Percentiles rank a stretch among this genome's conserved stretches.
These are phyloP conservation scores for Dactylellina sp. DNA, from an alignment of 2,329 filamentous ascomycete genomes.

Conservation along the genomic window DNA sequence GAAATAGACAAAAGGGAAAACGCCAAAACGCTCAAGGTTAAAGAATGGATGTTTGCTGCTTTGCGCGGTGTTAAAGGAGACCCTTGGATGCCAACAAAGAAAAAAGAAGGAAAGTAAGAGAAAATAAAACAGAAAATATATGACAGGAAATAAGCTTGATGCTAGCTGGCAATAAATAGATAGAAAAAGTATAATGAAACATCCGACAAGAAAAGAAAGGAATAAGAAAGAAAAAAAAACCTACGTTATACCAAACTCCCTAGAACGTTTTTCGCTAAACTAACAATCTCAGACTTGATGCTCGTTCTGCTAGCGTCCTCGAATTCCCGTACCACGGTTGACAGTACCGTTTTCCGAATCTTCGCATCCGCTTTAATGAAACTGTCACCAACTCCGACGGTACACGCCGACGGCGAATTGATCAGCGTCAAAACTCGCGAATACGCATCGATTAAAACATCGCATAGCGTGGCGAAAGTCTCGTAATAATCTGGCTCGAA, in stretches of 20 bases:
- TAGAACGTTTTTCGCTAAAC: conserved; percentile 87
- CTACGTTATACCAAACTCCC: conserved; percentile 78
- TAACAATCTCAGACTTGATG: conserved; percentile 83
- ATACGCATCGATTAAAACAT: conserved; percentile 94
- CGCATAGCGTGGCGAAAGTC: conserved; percentile 94
- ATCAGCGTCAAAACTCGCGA: conserved; percentile 80
- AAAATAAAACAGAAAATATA: neutral
- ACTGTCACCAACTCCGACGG: conserved; percentile 78
- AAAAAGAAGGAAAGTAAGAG: neutral
- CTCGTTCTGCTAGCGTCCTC: conserved; percentile 84
- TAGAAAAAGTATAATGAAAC: conserved; percentile 10
- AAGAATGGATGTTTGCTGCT: conserved; percentile 51
- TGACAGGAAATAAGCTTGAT: neutral
- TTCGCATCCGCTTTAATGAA: conserved; percentile 90
- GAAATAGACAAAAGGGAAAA: conserved; percentile 35
- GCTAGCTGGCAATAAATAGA: conserved; percentile 10
- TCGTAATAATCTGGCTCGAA: conserved; percentile 98
- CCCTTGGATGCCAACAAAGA: conserved; percentile 37
- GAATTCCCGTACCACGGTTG: conserved; percentile 89
- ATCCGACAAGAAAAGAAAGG: conserved; percentile 6
- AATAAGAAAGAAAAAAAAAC: neutral
- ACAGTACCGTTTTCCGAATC: conserved; percentile 88
- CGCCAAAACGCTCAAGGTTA: conserved; percentile 53
- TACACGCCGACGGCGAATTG: conserved; percentile 78
- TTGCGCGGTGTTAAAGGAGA: conserved; percentile 38